Conservation (phyloP, 176 grass and related monocot species). For the Zoysia japonica region DNA sequence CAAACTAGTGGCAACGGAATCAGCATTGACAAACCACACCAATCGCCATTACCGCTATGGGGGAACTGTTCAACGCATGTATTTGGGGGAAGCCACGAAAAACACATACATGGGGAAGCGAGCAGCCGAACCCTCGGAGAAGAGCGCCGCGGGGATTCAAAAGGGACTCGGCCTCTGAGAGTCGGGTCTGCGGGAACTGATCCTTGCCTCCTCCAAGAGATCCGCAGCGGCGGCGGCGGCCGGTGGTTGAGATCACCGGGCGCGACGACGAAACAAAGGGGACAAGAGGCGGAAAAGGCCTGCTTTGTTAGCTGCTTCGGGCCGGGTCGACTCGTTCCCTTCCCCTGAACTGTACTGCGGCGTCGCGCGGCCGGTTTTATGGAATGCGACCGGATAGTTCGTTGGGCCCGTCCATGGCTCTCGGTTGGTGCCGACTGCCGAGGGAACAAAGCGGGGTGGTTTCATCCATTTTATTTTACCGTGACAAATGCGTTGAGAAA, state of each 20-base stretch:
- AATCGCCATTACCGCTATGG: not conserved
- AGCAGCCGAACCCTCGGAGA: slow-evolving; percentile 8
- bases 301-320: slow-evolving; percentile 7
- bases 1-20: not conserved
- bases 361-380: slow-evolving; percentile 23
- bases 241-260: slow-evolving; percentile 42
- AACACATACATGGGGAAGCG: slow-evolving; percentile 21
- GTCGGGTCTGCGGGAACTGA: not conserved
- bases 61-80: not conserved
- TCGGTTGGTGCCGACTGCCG: not conserved
- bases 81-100: not conserved
- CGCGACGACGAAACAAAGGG: slow-evolving; percentile 43
- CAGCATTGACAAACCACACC: not conserved
- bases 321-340: not conserved
- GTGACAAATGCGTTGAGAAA: too few species aligned
- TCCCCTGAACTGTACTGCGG: not conserved
- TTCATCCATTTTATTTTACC: too few species aligned
- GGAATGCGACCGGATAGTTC: not conserved
- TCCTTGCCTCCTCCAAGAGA: slow-evolving; percentile 5
- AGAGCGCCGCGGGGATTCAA: slow-evolving; percentile 3
- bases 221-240: not conserved
- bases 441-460: slow-evolving; percentile 4
- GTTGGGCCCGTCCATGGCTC: not conserved
- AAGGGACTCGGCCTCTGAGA: not conserved
- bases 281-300: not conserved